Percentiles rank a stretch among this genome's conserved stretches.
Evolutionary conservation across 2,329 filamentous ascomycete species (phyloP).

Genomic region (Hirsutella rhossiliensis): DNA sequence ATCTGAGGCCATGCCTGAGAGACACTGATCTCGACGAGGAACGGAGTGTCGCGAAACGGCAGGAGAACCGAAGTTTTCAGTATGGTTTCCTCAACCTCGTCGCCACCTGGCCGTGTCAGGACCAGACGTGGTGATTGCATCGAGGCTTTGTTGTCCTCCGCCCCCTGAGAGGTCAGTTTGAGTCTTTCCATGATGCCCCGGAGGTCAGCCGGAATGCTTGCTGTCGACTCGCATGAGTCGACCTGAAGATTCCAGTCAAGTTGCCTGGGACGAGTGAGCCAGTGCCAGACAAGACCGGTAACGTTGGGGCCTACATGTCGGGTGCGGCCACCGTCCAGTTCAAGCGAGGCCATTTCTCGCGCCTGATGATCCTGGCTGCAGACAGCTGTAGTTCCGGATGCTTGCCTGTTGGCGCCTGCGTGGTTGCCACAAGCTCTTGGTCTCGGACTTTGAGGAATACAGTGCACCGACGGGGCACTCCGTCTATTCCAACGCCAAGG

Average conservation of each 20-base stretch:
- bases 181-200: constrained; percentile 10
- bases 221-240: too few species aligned
- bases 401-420: constrained; percentile 1
- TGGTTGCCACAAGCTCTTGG: constrained; percentile 11
- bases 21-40: constrained; percentile 19
- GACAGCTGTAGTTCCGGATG: constrained; percentile 8
- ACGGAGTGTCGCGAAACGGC: constrained; percentile 18
- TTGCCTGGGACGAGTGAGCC: too few species aligned
- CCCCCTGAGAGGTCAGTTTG: constrained; percentile 3
- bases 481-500: constrained; percentile 3
- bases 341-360: constrained; percentile 12
- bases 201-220: constrained; percentile 6
- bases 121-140: background rate
- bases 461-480: constrained; percentile 8
- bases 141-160: background rate
- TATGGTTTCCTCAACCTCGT: constrained; percentile 7
- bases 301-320: constrained; percentile 16
- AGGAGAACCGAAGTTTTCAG: constrained; percentile 15
- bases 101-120: background rate
- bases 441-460: constrained; percentile 9
- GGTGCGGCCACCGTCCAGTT: constrained; percentile 22
- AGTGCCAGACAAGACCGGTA: background rate
- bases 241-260: too few species aligned
- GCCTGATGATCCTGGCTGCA: constrained; percentile 9
- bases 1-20: constrained; percentile 15